These are phyloP conservation scores for Acephala macrosclerotiorum DNA, from an alignment of 2,329 filamentous ascomycete genomes.

Conservation along the genomic window DNA sequence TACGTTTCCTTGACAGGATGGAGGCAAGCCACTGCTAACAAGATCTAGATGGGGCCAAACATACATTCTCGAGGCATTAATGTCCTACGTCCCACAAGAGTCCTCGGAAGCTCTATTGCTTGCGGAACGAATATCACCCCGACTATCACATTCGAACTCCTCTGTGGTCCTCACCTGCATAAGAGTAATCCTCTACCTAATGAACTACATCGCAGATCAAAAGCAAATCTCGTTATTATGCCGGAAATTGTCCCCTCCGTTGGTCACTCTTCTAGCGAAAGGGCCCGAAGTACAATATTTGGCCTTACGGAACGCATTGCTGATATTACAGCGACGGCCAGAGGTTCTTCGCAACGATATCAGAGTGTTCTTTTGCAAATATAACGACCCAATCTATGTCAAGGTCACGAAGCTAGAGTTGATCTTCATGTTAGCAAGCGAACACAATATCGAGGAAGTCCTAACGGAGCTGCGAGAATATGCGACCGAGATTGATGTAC, in stretches of 20 bases:
- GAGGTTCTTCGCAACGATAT: slow-evolving; percentile 97
- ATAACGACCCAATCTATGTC: slow-evolving; percentile 99
- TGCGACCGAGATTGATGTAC: slow-evolving; percentile 97
- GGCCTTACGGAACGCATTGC: slow-evolving; percentile 87
- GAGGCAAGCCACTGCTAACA: slow-evolving; percentile 9
- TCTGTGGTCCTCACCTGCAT: slow-evolving; percentile 96
- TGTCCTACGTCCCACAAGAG: slow-evolving; percentile 97
- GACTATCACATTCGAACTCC: slow-evolving; percentile 95
- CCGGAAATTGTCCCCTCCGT: slow-evolving; percentile 90
- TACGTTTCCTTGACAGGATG: slow-evolving; percentile 52
- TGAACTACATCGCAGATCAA: slow-evolving; percentile 97
- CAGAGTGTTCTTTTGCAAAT: slow-evolving; percentile 99
- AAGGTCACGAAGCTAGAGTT: slow-evolving; percentile 98
- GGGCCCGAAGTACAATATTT: slow-evolving; percentile 98
- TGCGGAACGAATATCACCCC: slow-evolving; percentile 93
- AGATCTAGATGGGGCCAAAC: slow-evolving; percentile 89
- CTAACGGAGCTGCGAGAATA: slow-evolving; percentile 94
- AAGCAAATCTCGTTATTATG: slow-evolving; percentile 88
- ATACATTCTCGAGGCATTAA: slow-evolving; percentile 96
- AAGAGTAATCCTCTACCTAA: slow-evolving; percentile 93
- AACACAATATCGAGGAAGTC: slow-evolving; percentile 95
- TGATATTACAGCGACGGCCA: slow-evolving; percentile 91
- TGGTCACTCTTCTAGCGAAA: slow-evolving; percentile 94
- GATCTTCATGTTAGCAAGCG: slow-evolving; percentile 97
- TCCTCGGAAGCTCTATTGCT: slow-evolving; percentile 85